Evolutionary conservation across 163 green algal species (phyloP).

Genomic region (Coccomyxa subellipsoidea): DNA sequence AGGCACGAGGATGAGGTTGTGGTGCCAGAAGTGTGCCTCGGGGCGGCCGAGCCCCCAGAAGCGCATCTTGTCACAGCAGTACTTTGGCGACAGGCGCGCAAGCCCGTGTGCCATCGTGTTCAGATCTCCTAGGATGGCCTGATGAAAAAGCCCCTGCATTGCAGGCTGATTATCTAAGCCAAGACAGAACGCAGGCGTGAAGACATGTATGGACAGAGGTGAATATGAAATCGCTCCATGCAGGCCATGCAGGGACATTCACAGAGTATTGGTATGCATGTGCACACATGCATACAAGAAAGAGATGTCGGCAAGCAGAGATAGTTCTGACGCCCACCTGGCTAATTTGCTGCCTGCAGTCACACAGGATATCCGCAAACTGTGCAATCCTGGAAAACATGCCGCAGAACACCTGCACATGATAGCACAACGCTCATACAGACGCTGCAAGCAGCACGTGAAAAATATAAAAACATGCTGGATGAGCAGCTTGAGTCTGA

Average conservation of each 20-base stretch:
- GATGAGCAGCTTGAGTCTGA: too few relatives aligned
- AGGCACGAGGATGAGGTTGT: constrained; percentile 43
- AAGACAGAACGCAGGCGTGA: too few relatives aligned
- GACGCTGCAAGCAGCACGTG: too few relatives aligned
- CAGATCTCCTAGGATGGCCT: constrained; percentile 73
- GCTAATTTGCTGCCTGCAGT: constrained; percentile 39
- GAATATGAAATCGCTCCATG: too few relatives aligned
- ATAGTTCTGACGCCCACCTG: constrained; percentile 10
- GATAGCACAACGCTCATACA: not conserved
- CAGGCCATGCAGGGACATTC: too few relatives aligned
- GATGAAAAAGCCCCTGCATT: constrained; percentile 25
- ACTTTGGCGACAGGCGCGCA: constrained; percentile 66
- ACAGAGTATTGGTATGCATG: not conserved
- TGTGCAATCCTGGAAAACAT: constrained; percentile 72
- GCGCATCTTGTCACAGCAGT: constrained; percentile 69
- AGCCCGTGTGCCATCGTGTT: constrained; percentile 86
- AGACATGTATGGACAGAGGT: too few relatives aligned
- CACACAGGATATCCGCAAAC: constrained; percentile 71
- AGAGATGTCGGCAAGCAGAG: not conserved
- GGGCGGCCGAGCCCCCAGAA: constrained; percentile 29
- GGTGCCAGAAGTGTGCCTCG: constrained; percentile 52
- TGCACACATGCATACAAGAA: not conserved
- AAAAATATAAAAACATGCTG: too few relatives aligned
- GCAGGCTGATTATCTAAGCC: too few relatives aligned
- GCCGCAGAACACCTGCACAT: constrained; percentile 78